Base-by-base conservation (phyloP, 495 filamentous ascomycete genomes). In the Lepraria neglecta region DNA sequence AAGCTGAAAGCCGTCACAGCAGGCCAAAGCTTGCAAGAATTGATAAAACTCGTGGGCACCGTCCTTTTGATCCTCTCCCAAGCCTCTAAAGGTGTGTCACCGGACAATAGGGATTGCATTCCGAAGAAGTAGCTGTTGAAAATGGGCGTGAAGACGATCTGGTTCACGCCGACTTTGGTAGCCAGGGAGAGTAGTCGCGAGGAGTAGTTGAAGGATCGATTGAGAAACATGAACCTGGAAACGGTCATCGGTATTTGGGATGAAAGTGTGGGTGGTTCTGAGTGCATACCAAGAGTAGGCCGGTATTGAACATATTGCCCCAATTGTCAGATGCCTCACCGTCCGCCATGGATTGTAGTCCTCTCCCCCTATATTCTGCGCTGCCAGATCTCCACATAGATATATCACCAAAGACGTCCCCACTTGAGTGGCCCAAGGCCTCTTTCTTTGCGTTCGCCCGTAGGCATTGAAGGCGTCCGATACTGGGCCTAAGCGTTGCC, bases 71-170 rank as follows among this genome's bases (percentile, higher is more conserved):
- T 77, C 45, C 86, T 85, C 64, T 87, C 84, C 71, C 77, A 81
- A 6, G 85, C 82, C 62, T 89, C 84, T 31, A 75, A 71, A 0
- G 84, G 64, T 3, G 77, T 76, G 6, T 84, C 85, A 43, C 78
- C 83, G 12, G 64, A 83, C 71, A 74, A 82, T 67, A 74, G 83
- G 65, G 70, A 87, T 69, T 97, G 92, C 76, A 91, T 80, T 54
- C 87, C 85, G 77, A 97, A 97, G 78, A 97, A 96, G 73, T 94
- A 95, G 30, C 79, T 84, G 70, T 92, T 95, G 78, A 96, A 96
- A 33, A 91, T 68, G 0, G 92, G 90, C 11, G 92, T 89, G 74
- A 95, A 97, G 69, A 81, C 76, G 3, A 82, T 70, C 70, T 97
- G 92, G 72, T 92, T 95, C 6, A 96, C 81, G 44, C 80, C 67